Evolutionary conservation across 371 early-diverging fungal species (phyloP), one percentile per base, ranked within the genome.

Genomic region (Lichtheimia ornata): DNA sequence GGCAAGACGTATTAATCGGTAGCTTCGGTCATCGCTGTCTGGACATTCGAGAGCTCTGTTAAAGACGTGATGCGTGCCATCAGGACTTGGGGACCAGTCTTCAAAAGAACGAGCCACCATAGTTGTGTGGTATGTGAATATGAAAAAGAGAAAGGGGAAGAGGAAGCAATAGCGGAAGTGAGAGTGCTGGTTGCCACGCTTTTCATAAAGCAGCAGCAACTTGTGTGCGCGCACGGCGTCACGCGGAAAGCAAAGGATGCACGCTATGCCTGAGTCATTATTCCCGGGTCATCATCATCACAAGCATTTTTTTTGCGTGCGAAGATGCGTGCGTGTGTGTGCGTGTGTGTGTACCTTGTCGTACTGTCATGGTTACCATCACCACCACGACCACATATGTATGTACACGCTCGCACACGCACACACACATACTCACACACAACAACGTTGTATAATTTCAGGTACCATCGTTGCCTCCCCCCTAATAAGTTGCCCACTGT

Each of bases 11-110:
- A 97, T 78, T 40, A 90, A 65, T 5, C 87, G 82, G 78, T 95
- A 95, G 13, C 74, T 60, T 17, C 95, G 81, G 56, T 88, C 85
- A 71, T 96, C 96, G 63, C 77, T 81, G 47, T 85, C 77, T 1
- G 83, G 81, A 28, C 72, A 66, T 50, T 81, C 82, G 5, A 85
- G 64, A 0, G 81, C 74, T 35, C 56, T 47, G 9, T 56, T 49
- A 42, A 53, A 67, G 20, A 63, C 60, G n/a, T 67, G 58, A 44
- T 63, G 61, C 12, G 53, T 53, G 18, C 59, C 67, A 50, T 66
- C 63, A 6, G 22, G 22, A 41, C 61, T 59, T 30, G 53, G 40
- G 15, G 50, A 53, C 68, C 68, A 67, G 45, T 52, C 54, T 5
- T 24, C n/a, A 9, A 43, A 20, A 2, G 63, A 56, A 40, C 56